A percentile compares a stretch with the other conserved stretches of the same genome.
Conservation (phyloP, 2,329 filamentous ascomycete species). For the Cryphonectria carpinicola region DNA sequence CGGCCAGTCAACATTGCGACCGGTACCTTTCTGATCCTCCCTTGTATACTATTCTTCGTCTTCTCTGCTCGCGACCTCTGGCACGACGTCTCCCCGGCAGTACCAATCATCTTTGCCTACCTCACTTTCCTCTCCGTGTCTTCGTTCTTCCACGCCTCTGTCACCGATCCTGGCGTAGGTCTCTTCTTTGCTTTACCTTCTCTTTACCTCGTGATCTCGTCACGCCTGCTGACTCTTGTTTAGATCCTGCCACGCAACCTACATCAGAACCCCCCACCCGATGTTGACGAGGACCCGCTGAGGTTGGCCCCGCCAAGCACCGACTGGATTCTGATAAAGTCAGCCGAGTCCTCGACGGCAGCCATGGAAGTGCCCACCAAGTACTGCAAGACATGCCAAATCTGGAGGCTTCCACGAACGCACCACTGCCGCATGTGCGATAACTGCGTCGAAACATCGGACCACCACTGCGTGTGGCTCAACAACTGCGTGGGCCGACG, state of each 20-base stretch:
- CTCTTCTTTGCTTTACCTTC: background rate
- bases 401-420: constrained; percentile 93
- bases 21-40: constrained; percentile 77
- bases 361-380: constrained; percentile 98
- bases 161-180: constrained; percentile 90
- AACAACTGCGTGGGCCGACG: constrained; percentile 97
- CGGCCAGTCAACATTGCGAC: constrained; percentile 89
- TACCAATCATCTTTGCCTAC: constrained; percentile 90
- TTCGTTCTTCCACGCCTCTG: constrained; percentile 91
- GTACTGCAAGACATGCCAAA: constrained; percentile 96
- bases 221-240: constrained; percentile 29
- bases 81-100: constrained; percentile 82
- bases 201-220: constrained; percentile 1
- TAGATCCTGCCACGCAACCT: constrained; percentile 92
- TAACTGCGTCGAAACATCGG: constrained; percentile 95
- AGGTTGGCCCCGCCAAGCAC: constrained; percentile 82
- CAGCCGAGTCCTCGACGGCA: constrained; percentile 72
- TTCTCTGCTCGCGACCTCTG: constrained; percentile 87
- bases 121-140: constrained; percentile 89
- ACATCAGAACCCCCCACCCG: constrained; percentile 79
- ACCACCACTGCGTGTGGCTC: constrained; percentile 98
- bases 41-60: constrained; percentile 79
- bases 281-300: constrained; percentile 79
- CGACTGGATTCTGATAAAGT: constrained; percentile 91
- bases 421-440: constrained; percentile 97